These are phyloP conservation scores for Mallotus repandus DNA, from an alignment of 441 rosid genomes.

Conservation along the genomic window DNA sequence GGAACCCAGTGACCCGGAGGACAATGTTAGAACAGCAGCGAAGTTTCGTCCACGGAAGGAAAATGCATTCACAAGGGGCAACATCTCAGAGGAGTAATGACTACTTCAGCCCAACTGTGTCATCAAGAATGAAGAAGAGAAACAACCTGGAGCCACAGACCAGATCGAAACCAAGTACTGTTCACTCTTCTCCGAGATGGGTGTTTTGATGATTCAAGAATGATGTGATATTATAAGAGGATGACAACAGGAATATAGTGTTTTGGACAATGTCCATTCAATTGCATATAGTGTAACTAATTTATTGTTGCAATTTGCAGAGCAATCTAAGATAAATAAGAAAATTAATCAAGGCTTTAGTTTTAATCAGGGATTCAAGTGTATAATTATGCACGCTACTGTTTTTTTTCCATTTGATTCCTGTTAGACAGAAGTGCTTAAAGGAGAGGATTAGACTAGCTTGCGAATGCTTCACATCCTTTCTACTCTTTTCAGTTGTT, in stretches of 20 bases:
- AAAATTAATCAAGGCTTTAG: constrained; percentile 20
- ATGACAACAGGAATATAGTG: constrained; percentile 33
- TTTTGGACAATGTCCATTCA: constrained; percentile 27
- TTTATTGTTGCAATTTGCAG: constrained; percentile 42
- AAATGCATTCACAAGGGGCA: constrained; percentile 71
- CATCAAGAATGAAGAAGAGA: constrained; percentile 88
- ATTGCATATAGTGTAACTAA: constrained; percentile 41
- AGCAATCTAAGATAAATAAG: constrained; percentile 36
- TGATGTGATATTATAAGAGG: constrained; percentile 20
- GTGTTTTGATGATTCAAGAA: constrained; percentile 42
- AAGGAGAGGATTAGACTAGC: not conserved
- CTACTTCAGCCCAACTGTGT: constrained; percentile 85
- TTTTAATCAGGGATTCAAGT: constrained; percentile 3
- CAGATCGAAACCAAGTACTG: constrained; percentile 45
- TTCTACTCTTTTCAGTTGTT: not conserved
- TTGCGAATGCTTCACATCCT: not conserved
- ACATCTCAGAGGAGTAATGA: constrained; percentile 90
- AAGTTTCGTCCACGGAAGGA: constrained; percentile 71
- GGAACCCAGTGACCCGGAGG: constrained; percentile 47
- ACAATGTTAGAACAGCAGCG: constrained; percentile 66
- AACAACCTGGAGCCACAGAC: constrained; percentile 49
- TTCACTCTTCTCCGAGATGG: constrained; percentile 86
- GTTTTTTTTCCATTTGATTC: not conserved
- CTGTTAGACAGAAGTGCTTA: not conserved
- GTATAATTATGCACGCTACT: not conserved